Evolutionary conservation across 2,329 filamentous ascomycete species (phyloP), one percentile per base, ranked within the genome.

Genomic region (Ciborinia camelliae): DNA sequence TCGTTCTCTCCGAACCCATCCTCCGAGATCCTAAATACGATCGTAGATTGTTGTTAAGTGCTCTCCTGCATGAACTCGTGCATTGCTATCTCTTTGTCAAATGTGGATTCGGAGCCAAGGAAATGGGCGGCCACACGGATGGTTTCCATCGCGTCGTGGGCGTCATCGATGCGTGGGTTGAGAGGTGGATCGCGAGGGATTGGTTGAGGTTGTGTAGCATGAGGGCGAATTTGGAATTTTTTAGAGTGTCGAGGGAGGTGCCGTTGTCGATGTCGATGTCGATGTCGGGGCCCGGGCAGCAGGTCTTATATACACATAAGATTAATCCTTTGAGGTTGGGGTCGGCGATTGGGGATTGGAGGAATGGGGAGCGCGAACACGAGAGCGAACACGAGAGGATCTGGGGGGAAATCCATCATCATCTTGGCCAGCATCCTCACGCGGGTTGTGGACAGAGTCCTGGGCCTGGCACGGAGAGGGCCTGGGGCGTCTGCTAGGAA

Each of bases 31-130:
- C 66, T 1, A 54, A 57, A 57, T 89, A 86, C 73, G 86, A 85
- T 72, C 77, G 86, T 6, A 79, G 84, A 8, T 78, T 89, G 20
- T 79, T 89, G 63, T 86, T 89, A 57, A 85, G 84, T 8, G 86
- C 86, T 0, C 88, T 89, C 68, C 71, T 89, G 54, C 86, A 89
- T 71, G 86, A 89, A 75, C 81, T 88, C 69, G 86, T 89, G 55
- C 86, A 89, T 75, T 86, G 85, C 74, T 89, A 87, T 71, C 77
- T 89, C 20, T 89, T 89, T 68, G 81, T 89, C 64, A 79, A 77
- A 60, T 87, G 85, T 69, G 86, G 86, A 4, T 83, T 86, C 72
- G 79, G 81, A 51, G 85, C 85, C 0, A 77, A 81, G 43, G 76
- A 79, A 30, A 78, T 80, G 50, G 85, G 85, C 14, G 86, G 86